A percentile compares a stretch with the other conserved stretches of the same genome.
These are phyloP conservation scores for Trichosanthes truncata DNA, from an alignment of 306 rosid species.

Conservation along the genomic window DNA sequence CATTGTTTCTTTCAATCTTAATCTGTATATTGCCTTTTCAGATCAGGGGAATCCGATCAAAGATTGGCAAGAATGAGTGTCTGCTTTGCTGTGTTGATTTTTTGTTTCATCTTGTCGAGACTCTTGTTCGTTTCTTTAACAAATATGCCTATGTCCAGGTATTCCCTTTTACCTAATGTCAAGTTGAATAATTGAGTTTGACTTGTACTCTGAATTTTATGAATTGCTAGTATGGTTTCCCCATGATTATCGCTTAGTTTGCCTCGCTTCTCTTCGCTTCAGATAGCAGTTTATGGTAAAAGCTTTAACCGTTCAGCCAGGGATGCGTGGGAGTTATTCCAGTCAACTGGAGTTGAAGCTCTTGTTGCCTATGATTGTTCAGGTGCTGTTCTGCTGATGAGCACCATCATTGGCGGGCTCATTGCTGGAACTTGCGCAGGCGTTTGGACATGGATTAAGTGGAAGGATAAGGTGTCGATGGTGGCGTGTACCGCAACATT, in stretches of 20 bases:
- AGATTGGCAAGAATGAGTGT: conserved; percentile 90
- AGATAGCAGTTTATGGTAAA: conserved; percentile 94
- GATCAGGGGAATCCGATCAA: conserved; percentile 90
- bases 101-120: conserved; percentile 92
- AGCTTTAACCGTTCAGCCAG: conserved; percentile 88
- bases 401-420: conserved; percentile 76
- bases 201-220: background rate
- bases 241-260: conserved; percentile 6
- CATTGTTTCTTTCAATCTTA: background rate
- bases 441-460: conserved; percentile 81
- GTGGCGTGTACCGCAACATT: conserved; percentile 87
- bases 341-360: conserved; percentile 96
- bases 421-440: conserved; percentile 91
- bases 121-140: conserved; percentile 93
- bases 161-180: conserved; percentile 4
- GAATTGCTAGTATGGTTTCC: background rate
- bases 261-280: conserved; percentile 16
- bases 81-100: conserved; percentile 96
- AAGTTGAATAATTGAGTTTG: background rate
- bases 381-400: conserved; percentile 89
- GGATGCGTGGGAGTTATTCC: conserved; percentile 99
- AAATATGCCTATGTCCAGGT: conserved; percentile 99
- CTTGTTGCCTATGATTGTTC: conserved; percentile 92
- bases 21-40: conserved; percentile 17
- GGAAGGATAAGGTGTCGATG: conserved; percentile 71